Percentiles rank a stretch among this genome's conserved stretches.
Conservation (phyloP, 2,329 filamentous ascomycete species). For the Dactylellina leptospora region DNA sequence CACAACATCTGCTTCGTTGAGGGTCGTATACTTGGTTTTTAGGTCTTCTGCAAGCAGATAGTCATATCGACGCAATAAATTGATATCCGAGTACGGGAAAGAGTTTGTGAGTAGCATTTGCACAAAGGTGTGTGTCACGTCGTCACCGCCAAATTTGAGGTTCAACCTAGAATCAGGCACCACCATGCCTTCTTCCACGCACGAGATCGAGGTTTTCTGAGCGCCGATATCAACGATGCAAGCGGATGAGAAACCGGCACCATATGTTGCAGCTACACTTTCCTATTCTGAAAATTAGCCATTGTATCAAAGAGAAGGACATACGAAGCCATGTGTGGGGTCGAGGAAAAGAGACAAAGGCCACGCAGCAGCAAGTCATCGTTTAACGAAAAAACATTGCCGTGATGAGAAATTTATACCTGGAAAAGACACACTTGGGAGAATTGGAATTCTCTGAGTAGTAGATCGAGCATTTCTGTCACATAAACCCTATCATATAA, state of each 20-base stretch:
- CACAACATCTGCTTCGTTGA: constrained; percentile 87
- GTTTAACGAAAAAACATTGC: no score
- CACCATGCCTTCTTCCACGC: constrained; percentile 94
- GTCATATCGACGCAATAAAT: constrained; percentile 87
- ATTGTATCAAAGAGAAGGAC: background rate
- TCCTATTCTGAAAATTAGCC: constrained; percentile 64
- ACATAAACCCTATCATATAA: constrained; percentile 95
- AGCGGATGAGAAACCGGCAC: constrained; percentile 89
- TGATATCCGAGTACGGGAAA: constrained; percentile 95
- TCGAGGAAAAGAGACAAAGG: no score
- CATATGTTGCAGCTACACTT: constrained; percentile 91
- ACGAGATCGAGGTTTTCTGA: constrained; percentile 96
- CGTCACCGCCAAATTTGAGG: constrained; percentile 88
- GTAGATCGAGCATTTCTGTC: constrained; percentile 80
- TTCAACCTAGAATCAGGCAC: constrained; percentile 95
- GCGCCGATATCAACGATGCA: constrained; percentile 97
- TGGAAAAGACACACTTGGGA: constrained; percentile 91
- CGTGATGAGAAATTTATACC: constrained; percentile 35
- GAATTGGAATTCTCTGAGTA: constrained; percentile 90
- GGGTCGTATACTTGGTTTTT: constrained; percentile 90
- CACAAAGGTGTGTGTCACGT: constrained; percentile 92
- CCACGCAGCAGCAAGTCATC: no score
- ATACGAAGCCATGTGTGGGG: no score
- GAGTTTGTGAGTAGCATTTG: constrained; percentile 98
- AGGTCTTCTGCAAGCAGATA: constrained; percentile 93